Percentiles rank a stretch among this genome's conserved stretches.
These are phyloP conservation scores for Aspergillus hancockii DNA, from an alignment of 495 filamentous ascomycete genomes.

Conservation along the genomic window DNA sequence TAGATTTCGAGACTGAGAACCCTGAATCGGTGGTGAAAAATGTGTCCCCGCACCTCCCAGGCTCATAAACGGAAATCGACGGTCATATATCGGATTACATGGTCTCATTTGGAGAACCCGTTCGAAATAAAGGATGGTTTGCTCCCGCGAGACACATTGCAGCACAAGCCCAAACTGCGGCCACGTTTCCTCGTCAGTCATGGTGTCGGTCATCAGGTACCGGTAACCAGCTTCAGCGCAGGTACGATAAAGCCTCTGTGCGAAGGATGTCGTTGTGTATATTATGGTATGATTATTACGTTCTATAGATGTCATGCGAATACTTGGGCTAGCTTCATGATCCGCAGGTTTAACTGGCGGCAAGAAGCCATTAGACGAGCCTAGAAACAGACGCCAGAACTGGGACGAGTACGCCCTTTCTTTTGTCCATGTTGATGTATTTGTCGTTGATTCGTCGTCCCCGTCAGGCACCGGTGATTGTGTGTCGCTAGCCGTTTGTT, in stretches of 20 bases:
- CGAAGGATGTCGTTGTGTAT: slow-evolving; percentile 17
- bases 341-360: not conserved
- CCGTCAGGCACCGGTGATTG: not conserved
- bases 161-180: slow-evolving; percentile 20
- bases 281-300: slow-evolving; percentile 2
- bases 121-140: slow-evolving; percentile 17
- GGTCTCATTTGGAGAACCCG: slow-evolving; percentile 10
- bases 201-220: slow-evolving; percentile 5
- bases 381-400: slow-evolving; percentile 7
- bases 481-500: not conserved
- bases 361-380: slow-evolving; percentile 3
- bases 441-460: not conserved
- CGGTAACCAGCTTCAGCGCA: slow-evolving; percentile 20
- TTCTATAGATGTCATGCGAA: not conserved
- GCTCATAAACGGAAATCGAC: slow-evolving; percentile 22
- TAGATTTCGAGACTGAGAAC: not conserved
- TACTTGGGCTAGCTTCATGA: not conserved
- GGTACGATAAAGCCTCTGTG: slow-evolving; percentile 16
- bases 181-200: slow-evolving; percentile 18
- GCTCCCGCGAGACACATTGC: slow-evolving; percentile 13
- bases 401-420: slow-evolving; percentile 3
- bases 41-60: slow-evolving; percentile 21
- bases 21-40: not conserved
- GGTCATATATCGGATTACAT: slow-evolving; percentile 20
- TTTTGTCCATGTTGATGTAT: not conserved